Base-by-base conservation (phyloP, 306 rosid species). In the Rosa multiflora region DNA sequence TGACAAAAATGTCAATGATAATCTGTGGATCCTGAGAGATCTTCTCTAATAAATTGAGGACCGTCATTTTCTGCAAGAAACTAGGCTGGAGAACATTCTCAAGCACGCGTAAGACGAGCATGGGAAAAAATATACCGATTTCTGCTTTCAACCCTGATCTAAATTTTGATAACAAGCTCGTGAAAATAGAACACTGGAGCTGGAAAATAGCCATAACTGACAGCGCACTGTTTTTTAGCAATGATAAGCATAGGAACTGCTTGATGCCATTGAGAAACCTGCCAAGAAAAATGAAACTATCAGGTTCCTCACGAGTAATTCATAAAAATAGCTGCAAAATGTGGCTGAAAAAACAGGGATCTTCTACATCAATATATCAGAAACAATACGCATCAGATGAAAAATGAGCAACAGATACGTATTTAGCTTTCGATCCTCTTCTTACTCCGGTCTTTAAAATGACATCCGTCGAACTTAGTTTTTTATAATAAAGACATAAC, bases 11-110 rank as follows among this genome's bases (percentile, higher is more conserved):
- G 85, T 96, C 99, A 21, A 96, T 85, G 66, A 93, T 89, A 85
- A 93, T 88, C 86, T 93, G 96, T 62, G 99, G 84, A 88, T 93
- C 98, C 71, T 93, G 94, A 67, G 96, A 91, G 53, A 93, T 90
- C 82, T 89, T 93, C 83, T 96, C 98, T 93, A 96, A 85, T 75
- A 93, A 87, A 83, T 89, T 89, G 46, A 96, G 98, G 80, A 93
- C 94, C 1, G 99, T 91, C 99, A 96, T 96, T 85, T 96, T 93
- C 85, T 96, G 98, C 84, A 95, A 82, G 81, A 96, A 96, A 84
- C 99, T 93, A 82, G 99, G 99, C 90, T 96, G 97, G 69, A 96
- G 97, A 84, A 93, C 97, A 83, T 96, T 96, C 91, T 96, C 99
- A 35, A 96, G 96, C 76, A 96, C 97, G 49, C 98, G 94, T 79